These are phyloP conservation scores for Lactarius trivialis DNA, from an alignment of 768 basidiomycete species.

Conservation along the genomic window DNA sequence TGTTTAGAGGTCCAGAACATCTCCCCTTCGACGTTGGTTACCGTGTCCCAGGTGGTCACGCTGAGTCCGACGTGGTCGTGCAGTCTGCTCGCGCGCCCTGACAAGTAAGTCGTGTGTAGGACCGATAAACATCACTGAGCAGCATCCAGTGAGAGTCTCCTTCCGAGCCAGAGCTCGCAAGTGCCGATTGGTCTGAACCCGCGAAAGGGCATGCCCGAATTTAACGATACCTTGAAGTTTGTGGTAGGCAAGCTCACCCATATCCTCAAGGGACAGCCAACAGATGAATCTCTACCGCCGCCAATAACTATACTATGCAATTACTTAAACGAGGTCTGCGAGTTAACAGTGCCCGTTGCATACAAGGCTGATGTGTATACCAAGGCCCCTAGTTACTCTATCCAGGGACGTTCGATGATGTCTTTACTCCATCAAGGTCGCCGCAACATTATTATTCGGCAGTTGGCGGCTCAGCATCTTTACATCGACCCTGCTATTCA, in stretches of 20 bases:
- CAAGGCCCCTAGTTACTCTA: conserved; percentile 20
- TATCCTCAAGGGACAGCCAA: conserved; percentile 41
- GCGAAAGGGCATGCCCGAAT: conserved; percentile 34
- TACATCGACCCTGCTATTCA: conserved; percentile 50
- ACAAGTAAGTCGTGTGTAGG: conserved; percentile 37
- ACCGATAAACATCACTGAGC: conserved; percentile 4
- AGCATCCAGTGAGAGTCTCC: conserved; percentile 35
- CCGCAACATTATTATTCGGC: conserved; percentile 36
- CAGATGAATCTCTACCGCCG: conserved; percentile 24
- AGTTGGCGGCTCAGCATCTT: conserved; percentile 38
- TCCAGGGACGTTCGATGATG: conserved; percentile 29
- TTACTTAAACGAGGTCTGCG: conserved; percentile 20
- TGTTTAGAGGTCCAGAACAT: conserved; percentile 53
- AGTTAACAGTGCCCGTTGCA: background rate
- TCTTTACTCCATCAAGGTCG: conserved; percentile 49
- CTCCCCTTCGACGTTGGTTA: conserved; percentile 35
- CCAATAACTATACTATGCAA: conserved; percentile 24
- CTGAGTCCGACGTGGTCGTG: conserved; percentile 69
- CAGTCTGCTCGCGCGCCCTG: conserved; percentile 31
- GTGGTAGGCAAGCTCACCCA: conserved; percentile 44
- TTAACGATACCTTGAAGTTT: conserved; percentile 42
- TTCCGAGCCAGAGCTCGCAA: conserved; percentile 43
- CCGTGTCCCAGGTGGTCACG: conserved; percentile 51
- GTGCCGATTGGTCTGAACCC: conserved; percentile 38
- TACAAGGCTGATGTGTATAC: background rate